These are phyloP conservation scores for Wickerhamiella hasegawae DNA, from an alignment of 805 yeast species.

Conservation along the genomic window DNA sequence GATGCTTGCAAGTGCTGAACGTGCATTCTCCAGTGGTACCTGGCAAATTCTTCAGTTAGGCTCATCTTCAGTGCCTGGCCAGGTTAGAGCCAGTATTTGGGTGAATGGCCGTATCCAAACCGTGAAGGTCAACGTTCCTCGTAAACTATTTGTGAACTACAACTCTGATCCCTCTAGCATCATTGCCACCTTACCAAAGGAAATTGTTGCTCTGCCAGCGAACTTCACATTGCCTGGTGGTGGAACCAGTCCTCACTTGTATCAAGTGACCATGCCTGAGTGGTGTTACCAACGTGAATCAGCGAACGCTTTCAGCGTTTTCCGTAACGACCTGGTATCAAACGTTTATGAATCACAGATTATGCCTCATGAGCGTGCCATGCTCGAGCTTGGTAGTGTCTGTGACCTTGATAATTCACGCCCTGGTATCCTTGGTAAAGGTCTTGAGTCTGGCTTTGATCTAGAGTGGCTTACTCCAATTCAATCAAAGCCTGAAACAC, in stretches of 20 bases:
- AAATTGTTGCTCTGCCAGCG: constrained; percentile 34
- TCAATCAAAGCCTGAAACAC: constrained; percentile 13
- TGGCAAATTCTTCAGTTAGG: constrained; percentile 76
- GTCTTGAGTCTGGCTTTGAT: constrained; percentile 74
- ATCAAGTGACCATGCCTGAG: constrained; percentile 56
- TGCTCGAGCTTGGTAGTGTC: constrained; percentile 61
- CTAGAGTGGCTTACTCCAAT: constrained; percentile 33
- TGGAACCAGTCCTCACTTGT: constrained; percentile 32
- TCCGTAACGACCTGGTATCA: constrained; percentile 42
- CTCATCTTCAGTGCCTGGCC: constrained; percentile 39
- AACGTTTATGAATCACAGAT: constrained; percentile 70
- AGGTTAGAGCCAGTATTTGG: constrained; percentile 51
- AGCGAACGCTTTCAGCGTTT: constrained; percentile 40
- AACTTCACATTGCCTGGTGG: constrained; percentile 59
- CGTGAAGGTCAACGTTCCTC: constrained; percentile 57
- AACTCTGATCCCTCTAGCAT: constrained; percentile 19
- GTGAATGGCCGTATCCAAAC: constrained; percentile 61
- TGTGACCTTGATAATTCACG: constrained; percentile 52
- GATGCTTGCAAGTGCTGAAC: constrained; percentile 62
- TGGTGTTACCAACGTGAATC: constrained; percentile 37
- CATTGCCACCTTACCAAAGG: not conserved
- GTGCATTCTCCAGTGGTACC: constrained; percentile 39
- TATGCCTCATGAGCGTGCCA: constrained; percentile 50
- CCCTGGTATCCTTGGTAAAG: constrained; percentile 75
- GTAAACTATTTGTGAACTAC: constrained; percentile 53